Conservation (phyloP, 2,329 filamentous ascomycete species). For the Fusarium neocosmosporiellum region DNA sequence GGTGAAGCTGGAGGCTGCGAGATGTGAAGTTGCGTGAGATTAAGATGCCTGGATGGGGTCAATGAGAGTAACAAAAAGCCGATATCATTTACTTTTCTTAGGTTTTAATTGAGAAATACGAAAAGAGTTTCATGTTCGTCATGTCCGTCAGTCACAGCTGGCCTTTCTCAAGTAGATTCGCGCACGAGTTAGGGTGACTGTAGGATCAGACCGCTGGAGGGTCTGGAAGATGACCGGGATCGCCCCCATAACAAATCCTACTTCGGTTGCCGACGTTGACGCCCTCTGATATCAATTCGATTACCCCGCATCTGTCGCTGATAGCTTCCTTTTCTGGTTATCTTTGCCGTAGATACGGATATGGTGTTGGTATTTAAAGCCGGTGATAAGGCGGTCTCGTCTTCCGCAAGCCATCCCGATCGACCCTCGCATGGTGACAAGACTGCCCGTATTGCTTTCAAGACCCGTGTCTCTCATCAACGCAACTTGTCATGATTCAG, state of each 20-base stretch:
- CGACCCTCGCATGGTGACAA: background rate
- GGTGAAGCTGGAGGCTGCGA: background rate
- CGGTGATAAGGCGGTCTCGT: background rate
- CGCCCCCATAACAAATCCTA: background rate
- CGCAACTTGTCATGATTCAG: constrained; percentile 10
- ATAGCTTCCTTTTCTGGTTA: background rate
- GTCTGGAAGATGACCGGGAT: background rate
- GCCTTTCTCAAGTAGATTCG: background rate
- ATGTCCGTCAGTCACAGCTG: background rate
- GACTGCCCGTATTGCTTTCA: background rate
- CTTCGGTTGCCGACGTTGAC: background rate
- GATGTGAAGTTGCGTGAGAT: background rate
- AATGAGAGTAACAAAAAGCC: background rate
- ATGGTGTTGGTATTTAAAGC: background rate
- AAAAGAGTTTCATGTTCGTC: background rate
- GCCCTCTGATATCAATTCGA: background rate
- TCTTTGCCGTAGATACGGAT: background rate
- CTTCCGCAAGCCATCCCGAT: background rate
- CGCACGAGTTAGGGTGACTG: background rate
- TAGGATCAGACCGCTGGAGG: background rate
- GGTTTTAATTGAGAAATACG: background rate
- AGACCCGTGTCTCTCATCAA: background rate
- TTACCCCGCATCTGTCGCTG: background rate
- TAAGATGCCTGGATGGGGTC: too few species aligned
- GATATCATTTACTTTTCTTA: background rate